Conservation (phyloP, 345 rosid species). For the Erodium maritimum region DNA sequence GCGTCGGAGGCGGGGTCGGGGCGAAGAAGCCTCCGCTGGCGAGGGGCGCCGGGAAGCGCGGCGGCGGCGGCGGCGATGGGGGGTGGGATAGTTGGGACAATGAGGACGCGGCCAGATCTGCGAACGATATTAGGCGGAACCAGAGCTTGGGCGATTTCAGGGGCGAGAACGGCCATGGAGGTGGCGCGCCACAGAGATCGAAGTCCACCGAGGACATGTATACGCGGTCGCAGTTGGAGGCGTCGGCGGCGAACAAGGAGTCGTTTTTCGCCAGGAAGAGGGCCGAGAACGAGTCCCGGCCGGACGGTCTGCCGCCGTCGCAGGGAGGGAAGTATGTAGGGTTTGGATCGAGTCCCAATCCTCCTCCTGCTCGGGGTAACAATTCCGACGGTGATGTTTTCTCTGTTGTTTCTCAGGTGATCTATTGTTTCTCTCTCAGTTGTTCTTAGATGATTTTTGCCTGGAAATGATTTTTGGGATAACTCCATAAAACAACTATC, state of each 20-base stretch:
- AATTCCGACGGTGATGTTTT: slow-evolving; percentile 55
- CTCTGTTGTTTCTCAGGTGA: slow-evolving; percentile 77
- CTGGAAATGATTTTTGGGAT: neutral
- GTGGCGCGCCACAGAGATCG: slow-evolving; percentile 45
- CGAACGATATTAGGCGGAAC: slow-evolving; percentile 61
- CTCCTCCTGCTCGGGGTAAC: slow-evolving; percentile 26
- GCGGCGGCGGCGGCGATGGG: slow-evolving; percentile 16
- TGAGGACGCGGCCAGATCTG: slow-evolving; percentile 47
- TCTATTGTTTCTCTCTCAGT: no score
- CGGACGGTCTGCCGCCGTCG: slow-evolving; percentile 90
- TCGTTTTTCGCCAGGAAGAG: slow-evolving; percentile 56
- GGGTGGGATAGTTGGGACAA: slow-evolving; percentile 92
- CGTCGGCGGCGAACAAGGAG: slow-evolving; percentile 78
- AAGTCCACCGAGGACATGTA: slow-evolving; percentile 72
- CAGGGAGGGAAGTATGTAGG: slow-evolving; percentile 96
- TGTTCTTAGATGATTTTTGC: neutral
- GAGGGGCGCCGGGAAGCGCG: slow-evolving; percentile 15
- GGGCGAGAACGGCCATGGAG: slow-evolving; percentile 22
- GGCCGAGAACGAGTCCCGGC: slow-evolving; percentile 68
- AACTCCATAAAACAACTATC: no score
- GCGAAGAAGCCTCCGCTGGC: slow-evolving; percentile 47
- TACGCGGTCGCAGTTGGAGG: slow-evolving; percentile 69
- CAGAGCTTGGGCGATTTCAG: slow-evolving; percentile 71
- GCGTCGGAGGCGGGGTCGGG: slow-evolving; percentile 13
- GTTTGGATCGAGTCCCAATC: slow-evolving; percentile 65